Base-by-base conservation (phyloP, 768 basidiomycete species). In the Tulasnella sp. region DNA sequence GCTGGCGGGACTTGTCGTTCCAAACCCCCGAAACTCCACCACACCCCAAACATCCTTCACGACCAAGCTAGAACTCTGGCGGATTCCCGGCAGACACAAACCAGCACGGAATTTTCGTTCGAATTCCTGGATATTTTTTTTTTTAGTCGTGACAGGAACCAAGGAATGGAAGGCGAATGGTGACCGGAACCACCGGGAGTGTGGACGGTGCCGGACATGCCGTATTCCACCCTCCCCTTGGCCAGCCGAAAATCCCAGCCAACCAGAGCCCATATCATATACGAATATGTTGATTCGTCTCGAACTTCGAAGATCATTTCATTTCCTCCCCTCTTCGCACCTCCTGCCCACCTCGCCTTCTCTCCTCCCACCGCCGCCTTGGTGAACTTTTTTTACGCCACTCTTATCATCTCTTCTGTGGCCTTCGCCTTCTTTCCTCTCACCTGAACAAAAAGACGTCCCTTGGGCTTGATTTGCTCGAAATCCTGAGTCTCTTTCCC, bases 61-160 rank as follows among this genome's bases (percentile, higher is more conserved):
- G 64, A 69, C 64, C 64, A 69, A 69, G 64, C 64, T 69, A 69
- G 64, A 69, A 69, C 64, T 69, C 64, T 37, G 31, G 64, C 28
- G 12, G n/a, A 69, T 69, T 69, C 64, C 64, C 64, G 64, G 64
- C 64, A 69, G 31, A 69, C 64, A 37, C 8, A 3, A 11, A n/a
- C 28, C 5, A 64, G 7, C n/a, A 31, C 11, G 22, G 12, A n/a
- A 69, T 69, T 37, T 69, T 69, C 54, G 54, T 14, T 69, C 34
- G 64, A 18, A 69, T 34, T 60, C n/a, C n/a, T n/a, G 58, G n/a
- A n/a, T 28, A 28, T 60, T 69, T 14, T 69, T 31, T 37, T 16
- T 34, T 69, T 14, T 22, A 2, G 64, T 69, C 31, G 37, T 37
- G 37, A 69, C 64, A 69, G 64, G 64, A 31, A 69, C 31, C 46